A percentile compares a stretch with the other conserved stretches of the same genome.
Conservation (phyloP, 2,329 filamentous ascomycete species). For the Diaporthe sp. region DNA sequence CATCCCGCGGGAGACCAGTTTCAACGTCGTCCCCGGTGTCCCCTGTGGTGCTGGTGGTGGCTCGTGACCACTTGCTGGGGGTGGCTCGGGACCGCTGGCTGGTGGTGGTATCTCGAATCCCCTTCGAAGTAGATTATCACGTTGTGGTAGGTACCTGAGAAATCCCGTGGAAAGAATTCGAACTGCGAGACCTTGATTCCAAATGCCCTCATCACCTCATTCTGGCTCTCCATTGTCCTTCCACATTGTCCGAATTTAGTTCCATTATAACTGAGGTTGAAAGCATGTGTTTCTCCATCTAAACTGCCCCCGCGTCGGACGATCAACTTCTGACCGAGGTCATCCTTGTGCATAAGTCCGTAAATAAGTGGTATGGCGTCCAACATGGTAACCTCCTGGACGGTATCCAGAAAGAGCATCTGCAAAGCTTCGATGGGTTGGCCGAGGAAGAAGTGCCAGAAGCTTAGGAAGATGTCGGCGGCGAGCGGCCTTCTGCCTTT, state of each 20-base stretch:
- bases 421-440: not conserved
- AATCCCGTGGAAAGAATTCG: not conserved
- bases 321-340: not conserved
- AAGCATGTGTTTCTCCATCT: not conserved
- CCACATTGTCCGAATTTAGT: not conserved
- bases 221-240: not conserved
- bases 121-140: not conserved
- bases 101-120: not conserved
- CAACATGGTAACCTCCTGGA: not conserved
- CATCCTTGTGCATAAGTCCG: not conserved
- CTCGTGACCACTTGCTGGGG: not conserved
- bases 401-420: not conserved
- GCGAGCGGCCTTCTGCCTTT: not conserved
- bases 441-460: not conserved
- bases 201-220: not conserved
- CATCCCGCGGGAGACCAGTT: not conserved
- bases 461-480: not conserved
- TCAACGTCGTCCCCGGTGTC: not conserved
- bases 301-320: not conserved
- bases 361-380: not conserved
- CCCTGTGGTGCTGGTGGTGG: not conserved
- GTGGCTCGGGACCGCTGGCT: not conserved
- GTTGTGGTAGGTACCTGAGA: fast-evolving
- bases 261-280: not conserved
- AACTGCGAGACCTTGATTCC: not conserved